Base-by-base conservation (phyloP, 2,329 filamentous ascomycete species). In the Aspergillus sp. region DNA sequence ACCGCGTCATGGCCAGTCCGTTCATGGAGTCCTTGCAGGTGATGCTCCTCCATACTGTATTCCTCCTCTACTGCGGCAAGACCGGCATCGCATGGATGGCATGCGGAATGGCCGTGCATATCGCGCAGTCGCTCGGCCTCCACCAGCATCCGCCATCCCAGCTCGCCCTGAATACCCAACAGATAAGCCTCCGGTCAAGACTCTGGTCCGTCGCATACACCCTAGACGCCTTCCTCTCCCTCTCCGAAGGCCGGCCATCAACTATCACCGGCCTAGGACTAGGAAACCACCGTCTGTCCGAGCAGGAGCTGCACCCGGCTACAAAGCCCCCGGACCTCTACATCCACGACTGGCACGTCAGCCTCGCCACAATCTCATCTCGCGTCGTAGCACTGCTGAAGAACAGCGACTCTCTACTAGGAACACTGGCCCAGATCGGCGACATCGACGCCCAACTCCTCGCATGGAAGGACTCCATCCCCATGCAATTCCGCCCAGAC, bases 21-120 rank as follows among this genome's bases (percentile, higher is more conserved):
- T 53, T 44, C 15, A 53, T 33, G 6, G 51, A 43, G 51, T 53
- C 51, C n/a, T 6, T 53, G 39, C 51, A 53, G 25, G 51, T 53
- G 5, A 45, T 53, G 27, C 51, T 53, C 11, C 17, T 53, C 6
- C 51, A 53, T 25, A 53, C 51, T 3, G 19, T 53, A 6, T 53
- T 35, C 14, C 19, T 53, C 15, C 23, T 43, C 12, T 43, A 53
- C 21, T 43, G 40, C 12, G 51, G 51, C n/a, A 53, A 53, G n/a
- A 35, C 40, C 6, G 51, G 51, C 4, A 53, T 53, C n/a, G 51
- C 51, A 17, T 53, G 51, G 51, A 44, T 43, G 27, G 37, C 51
- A 6, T 53, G 51, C 11, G 40, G 51, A 4, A 53, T 43, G 25
- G 51, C 51, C 3, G 39, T 53, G 23, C 51, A 43, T 9, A 45